A percentile compares a stretch with the other conserved stretches of the same genome.
Evolutionary conservation across 495 filamentous ascomycete species (phyloP).

Genomic region (Alectoria sarmentosa): DNA sequence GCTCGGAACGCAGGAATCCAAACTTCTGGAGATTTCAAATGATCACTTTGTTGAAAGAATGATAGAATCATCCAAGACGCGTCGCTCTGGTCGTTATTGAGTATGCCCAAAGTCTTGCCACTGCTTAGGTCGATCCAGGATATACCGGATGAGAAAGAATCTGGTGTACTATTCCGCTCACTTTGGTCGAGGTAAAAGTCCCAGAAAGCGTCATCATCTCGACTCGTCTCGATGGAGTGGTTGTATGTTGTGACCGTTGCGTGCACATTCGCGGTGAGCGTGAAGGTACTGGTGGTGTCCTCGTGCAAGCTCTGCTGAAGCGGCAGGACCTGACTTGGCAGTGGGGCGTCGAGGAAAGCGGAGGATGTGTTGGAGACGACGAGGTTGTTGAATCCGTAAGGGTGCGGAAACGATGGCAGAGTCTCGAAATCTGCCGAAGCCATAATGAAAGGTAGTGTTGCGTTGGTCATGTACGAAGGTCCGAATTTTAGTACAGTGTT

Average conservation of each 20-base stretch:
- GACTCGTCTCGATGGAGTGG: conserved; percentile 5
- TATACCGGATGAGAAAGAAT: neutral
- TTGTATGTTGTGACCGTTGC: conserved; percentile 12
- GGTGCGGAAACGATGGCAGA: conserved; percentile 10
- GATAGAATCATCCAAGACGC: neutral
- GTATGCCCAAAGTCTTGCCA: neutral
- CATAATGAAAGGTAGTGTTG: conserved; percentile 5
- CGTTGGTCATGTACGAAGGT: conserved; percentile 7
- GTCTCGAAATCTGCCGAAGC: conserved; percentile 7
- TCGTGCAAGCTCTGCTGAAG: neutral
- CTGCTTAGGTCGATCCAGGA: neutral
- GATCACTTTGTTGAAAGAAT: neutral
- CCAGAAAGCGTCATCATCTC: conserved; percentile 11
- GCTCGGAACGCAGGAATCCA: neutral
- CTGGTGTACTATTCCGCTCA: neutral
- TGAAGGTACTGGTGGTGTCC: neutral
- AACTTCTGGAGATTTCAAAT: neutral
- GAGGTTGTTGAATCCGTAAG: conserved; percentile 17
- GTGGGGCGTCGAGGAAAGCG: conserved; percentile 8
- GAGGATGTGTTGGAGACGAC: conserved; percentile 17
- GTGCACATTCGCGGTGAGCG: neutral
- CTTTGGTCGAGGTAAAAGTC: neutral
- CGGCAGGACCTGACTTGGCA: neutral
- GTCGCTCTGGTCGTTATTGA: neutral
- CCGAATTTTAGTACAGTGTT: neutral